Evolutionary conservation across 805 yeast genomes (phyloP).

Genomic region (Candida pini): DNA sequence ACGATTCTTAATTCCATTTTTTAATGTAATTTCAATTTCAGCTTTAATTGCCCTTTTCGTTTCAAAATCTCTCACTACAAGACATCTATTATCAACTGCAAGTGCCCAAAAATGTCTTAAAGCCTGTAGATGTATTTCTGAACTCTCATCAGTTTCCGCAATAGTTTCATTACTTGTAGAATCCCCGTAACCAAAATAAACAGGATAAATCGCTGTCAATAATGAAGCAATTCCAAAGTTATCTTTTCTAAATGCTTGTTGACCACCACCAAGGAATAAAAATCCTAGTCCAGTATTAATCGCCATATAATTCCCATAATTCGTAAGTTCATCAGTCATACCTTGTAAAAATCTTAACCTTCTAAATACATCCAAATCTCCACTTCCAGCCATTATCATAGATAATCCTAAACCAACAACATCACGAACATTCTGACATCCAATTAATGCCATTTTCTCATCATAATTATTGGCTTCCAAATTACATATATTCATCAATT

Average conservation of each 20-base stretch:
- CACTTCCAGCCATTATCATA: slow-evolving; percentile 83
- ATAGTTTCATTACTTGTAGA: neutral
- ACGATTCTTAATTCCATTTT: slow-evolving; percentile 31
- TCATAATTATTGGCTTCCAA: slow-evolving; percentile 48
- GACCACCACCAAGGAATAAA: slow-evolving; percentile 88
- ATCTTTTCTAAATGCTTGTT: slow-evolving; percentile 65
- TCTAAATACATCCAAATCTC: slow-evolving; percentile 74
- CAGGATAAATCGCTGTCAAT: slow-evolving; percentile 72
- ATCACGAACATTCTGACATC: slow-evolving; percentile 52
- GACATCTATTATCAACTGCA: slow-evolving; percentile 73
- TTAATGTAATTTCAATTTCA: slow-evolving; percentile 30
- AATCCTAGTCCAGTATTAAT: slow-evolving; percentile 81
- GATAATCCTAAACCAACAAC: slow-evolving; percentile 60
- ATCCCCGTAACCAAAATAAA: slow-evolving; percentile 34
- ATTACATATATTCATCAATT: slow-evolving; percentile 37
- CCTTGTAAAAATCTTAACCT: slow-evolving; percentile 69
- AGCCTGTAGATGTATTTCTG: slow-evolving; percentile 72
- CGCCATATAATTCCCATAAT: slow-evolving; percentile 72
- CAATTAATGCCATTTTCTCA: slow-evolving; percentile 46
- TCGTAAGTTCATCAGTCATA: slow-evolving; percentile 33
- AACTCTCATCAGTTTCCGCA: slow-evolving; percentile 20
- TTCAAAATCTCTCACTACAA: slow-evolving; percentile 68
- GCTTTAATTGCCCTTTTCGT: slow-evolving; percentile 51
- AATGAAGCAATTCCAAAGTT: slow-evolving; percentile 64
- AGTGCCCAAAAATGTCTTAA: slow-evolving; percentile 87